These are phyloP conservation scores for Dothideomycetidae sp. DNA, from an alignment of 2,329 filamentous ascomycete species.

Conservation along the genomic window DNA sequence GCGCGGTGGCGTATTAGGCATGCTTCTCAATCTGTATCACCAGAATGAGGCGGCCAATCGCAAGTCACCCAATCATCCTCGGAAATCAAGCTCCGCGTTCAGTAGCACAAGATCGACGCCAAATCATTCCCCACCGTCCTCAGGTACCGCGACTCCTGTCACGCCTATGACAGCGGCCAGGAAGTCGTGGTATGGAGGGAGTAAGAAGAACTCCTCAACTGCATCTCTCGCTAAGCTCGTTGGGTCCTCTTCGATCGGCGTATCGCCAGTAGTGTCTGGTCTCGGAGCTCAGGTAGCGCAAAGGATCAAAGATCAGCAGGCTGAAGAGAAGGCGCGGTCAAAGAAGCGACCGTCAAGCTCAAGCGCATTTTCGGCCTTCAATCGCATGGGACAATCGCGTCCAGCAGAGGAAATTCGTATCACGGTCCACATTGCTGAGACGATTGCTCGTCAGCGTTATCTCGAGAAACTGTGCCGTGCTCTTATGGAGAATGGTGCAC, in stretches of 20 bases:
- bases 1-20: slow-evolving; percentile 58
- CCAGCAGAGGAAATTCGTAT: slow-evolving; percentile 42
- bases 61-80: slow-evolving; percentile 3
- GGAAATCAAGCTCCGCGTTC: slow-evolving; percentile 10
- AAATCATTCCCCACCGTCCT: slow-evolving; percentile 28
- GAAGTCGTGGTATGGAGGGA: slow-evolving; percentile 25
- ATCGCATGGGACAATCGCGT: slow-evolving; percentile 23
- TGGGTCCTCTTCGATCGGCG: slow-evolving; percentile 31
- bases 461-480: slow-evolving; percentile 72
- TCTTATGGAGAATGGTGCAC: slow-evolving; percentile 80
- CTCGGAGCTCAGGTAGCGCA: slow-evolving; percentile 30
- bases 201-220: slow-evolving; percentile 23
- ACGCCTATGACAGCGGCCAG: slow-evolving; percentile 13
- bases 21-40: slow-evolving; percentile 56
- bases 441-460: slow-evolving; percentile 67
- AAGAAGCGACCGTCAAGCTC: slow-evolving; percentile 13
- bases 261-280: slow-evolving; percentile 27
- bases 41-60: slow-evolving; percentile 14
- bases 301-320: slow-evolving; percentile 26
- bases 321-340: slow-evolving; percentile 22
- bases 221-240: slow-evolving; percentile 31
- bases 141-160: slow-evolving; percentile 29
- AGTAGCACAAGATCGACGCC: slow-evolving; percentile 20
- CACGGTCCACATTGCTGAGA: slow-evolving; percentile 49
- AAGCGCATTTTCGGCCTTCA: slow-evolving; percentile 21